Base-by-base conservation (phyloP, 2,329 filamentous ascomycete species). In the Trichoderma citrinoviride region DNA sequence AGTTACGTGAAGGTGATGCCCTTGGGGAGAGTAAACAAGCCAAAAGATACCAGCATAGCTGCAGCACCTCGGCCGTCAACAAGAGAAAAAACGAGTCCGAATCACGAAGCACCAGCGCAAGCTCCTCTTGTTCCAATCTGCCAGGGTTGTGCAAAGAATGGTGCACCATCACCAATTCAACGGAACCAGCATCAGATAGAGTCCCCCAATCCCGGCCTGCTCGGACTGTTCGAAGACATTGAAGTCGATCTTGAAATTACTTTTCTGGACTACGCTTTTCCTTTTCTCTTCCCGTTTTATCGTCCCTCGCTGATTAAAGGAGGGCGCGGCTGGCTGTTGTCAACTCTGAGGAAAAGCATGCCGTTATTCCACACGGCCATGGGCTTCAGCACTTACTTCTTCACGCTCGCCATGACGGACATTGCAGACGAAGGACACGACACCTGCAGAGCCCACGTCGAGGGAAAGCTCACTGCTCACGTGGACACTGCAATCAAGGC, bases 241-340 rank as follows among this genome's bases (percentile, higher is more conserved):
- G 62, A 65, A 21, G 17, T 49, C 23, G 46, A 60, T 43, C 54
- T 60, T 8, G 54, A 56, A 19, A 65, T 57, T 23, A 43, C 33
- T 7, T 78, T 77, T 62, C 68, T 78, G 2, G 73, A 77, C 29
- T 70, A 70, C 15, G 70, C 79, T 2, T 79, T 86, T 56, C 83
- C 84, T 0, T 82, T 85, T 57, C 73, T 85, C 0, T 85, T 82
- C 68, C 84, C 85, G 0, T 83, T 85, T 68, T 86, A 86, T 71
- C 77, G 77, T 2, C 83, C 84, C 0, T 75, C 76, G 1, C 67
- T 83, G 1, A 71, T 81, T 7, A 75, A 82, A 67, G 79, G 81
- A 8, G 83, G 83, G 3, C 77, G 80, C 46, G 77, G 79, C 7
- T 87, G 83, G 84, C 74, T 86, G 25, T 73, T 86, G 6, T 77